phyloP scores from a whole-genome alignment of 257 asterid species.

The Leptodermis oblonga region DNA sequence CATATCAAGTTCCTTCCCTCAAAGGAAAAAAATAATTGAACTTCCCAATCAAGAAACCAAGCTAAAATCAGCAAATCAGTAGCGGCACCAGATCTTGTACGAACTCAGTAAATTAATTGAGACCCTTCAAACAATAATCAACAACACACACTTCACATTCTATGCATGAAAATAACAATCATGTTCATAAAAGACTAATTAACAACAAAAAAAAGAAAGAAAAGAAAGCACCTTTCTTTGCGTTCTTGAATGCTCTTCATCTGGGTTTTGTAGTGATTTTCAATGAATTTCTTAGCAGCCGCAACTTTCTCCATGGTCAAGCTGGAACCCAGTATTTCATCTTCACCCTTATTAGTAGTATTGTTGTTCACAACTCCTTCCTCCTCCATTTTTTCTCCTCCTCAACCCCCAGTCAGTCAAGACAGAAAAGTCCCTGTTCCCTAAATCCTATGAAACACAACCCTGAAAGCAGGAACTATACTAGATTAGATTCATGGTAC shows the following conservation, averaged over 20 bases:
- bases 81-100: constrained; percentile 19
- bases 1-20: no score
- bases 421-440: constrained; percentile 8
- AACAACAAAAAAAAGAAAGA: background rate
- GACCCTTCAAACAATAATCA: background rate
- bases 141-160: constrained; percentile 3
- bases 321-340: constrained; percentile 79
- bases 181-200: background rate
- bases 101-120: constrained; percentile 3
- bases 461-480: background rate
- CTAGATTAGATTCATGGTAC: background rate
- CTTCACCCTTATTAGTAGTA: constrained; percentile 29
- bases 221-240: constrained; percentile 62
- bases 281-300: constrained; percentile 94
- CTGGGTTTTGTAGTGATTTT: constrained; percentile 95
- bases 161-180: background rate
- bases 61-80: constrained; percentile 1
- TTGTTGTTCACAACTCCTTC: constrained; percentile 14
- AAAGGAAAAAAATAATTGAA: no score
- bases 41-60: constrained; percentile 8
- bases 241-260: constrained; percentile 92
- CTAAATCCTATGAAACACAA: background rate
- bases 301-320: constrained; percentile 99
- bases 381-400: constrained; percentile 47
- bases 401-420: constrained; percentile 19